Percentiles rank a stretch among this genome's conserved stretches.
Conservation (phyloP, 1,284 basidiomycete species). For the Cryptococcus sp. region DNA sequence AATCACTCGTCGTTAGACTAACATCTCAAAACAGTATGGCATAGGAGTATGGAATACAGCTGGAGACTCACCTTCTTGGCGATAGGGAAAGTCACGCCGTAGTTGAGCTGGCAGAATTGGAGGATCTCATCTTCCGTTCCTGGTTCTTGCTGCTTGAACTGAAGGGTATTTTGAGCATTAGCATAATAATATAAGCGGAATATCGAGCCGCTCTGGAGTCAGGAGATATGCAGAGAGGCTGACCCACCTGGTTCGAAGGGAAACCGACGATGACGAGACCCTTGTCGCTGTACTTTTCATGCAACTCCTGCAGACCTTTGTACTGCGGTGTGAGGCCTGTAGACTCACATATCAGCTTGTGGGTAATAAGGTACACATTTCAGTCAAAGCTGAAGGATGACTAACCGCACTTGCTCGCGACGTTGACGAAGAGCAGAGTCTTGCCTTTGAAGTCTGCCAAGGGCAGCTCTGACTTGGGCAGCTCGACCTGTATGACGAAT, state of each 20-base stretch:
- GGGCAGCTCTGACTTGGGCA: constrained; percentile 39
- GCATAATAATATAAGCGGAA: not conserved
- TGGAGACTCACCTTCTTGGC: constrained; percentile 65
- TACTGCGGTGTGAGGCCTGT: constrained; percentile 84
- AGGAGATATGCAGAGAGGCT: not conserved
- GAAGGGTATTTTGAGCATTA: not conserved
- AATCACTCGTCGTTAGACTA: not conserved
- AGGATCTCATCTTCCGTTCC: constrained; percentile 69
- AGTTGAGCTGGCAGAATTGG: constrained; percentile 63
- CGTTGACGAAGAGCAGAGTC: constrained; percentile 52
- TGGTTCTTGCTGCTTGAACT: constrained; percentile 68
- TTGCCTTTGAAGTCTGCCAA: constrained; percentile 48
- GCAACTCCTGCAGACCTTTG: constrained; percentile 76
- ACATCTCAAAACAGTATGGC: not conserved
- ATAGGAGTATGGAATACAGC: not conserved
- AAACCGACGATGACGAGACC: constrained; percentile 81
- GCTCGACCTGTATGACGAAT: constrained; percentile 36
- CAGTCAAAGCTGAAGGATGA: not conserved
- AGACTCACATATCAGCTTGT: no score
- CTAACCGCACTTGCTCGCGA: constrained; percentile 50
- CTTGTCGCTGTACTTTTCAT: constrained; percentile 78
- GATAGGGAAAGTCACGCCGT: constrained; percentile 79
- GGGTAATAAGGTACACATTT: no score
- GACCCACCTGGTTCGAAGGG: constrained; percentile 81
- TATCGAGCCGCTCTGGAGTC: not conserved